These are phyloP conservation scores for Henningerozyma blattae DNA, from an alignment of 805 yeast genomes.

Conservation along the genomic window DNA sequence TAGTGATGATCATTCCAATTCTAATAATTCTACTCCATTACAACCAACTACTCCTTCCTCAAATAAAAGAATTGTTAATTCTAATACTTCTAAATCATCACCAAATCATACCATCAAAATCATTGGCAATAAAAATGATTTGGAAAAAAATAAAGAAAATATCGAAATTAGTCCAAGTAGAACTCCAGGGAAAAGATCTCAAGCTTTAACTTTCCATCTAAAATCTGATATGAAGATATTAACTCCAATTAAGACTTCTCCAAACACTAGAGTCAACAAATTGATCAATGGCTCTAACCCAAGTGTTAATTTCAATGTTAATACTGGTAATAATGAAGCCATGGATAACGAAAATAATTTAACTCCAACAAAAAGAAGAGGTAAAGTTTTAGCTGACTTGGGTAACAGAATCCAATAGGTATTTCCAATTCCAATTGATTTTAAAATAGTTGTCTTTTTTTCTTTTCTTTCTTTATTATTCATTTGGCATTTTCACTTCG, in stretches of 20 bases:
- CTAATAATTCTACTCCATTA: background rate
- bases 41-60: background rate
- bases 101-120: slow-evolving; percentile 3
- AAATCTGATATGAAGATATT: slow-evolving; percentile 19
- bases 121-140: background rate
- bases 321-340: slow-evolving; percentile 2
- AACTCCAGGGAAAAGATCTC: slow-evolving; percentile 11
- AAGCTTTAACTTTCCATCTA: slow-evolving; percentile 24
- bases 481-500: no score
- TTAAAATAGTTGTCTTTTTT: no score
- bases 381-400: background rate
- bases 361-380: slow-evolving; percentile 2
- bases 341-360: background rate
- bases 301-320: no score
- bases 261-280: slow-evolving; percentile 23
- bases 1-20: background rate
- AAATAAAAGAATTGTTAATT: background rate
- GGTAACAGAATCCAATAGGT: background rate
- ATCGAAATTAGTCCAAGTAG: background rate
- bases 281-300: slow-evolving; percentile 20
- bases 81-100: background rate
- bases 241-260: slow-evolving; percentile 22
- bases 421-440: no score
- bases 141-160: background rate
- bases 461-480: no score